Evolutionary conservation across 345 rosid genomes (phyloP).

Genomic region (Stellera chamaejasme): DNA sequence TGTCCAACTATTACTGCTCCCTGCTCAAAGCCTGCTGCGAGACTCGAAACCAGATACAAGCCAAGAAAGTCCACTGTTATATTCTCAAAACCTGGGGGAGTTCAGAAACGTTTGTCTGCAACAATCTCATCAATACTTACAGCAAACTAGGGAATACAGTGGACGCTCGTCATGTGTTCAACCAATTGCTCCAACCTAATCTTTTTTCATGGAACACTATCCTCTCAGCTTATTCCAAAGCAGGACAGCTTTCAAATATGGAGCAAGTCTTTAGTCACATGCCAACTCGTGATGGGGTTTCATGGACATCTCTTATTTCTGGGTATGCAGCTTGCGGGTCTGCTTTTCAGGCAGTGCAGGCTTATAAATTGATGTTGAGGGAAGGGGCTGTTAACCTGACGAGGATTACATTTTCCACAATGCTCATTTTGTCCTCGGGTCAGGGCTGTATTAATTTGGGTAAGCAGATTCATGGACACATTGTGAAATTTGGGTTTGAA

Average conservation of each 20-base stretch:
- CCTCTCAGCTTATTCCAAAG: constrained; percentile 65
- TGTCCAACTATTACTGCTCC: constrained; percentile 36
- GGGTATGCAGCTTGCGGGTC: constrained; percentile 49
- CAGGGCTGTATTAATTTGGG: constrained; percentile 41
- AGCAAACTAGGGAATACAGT: constrained; percentile 27
- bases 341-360: constrained; percentile 40
- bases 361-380: constrained; percentile 59
- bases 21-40: constrained; percentile 49
- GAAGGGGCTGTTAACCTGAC: constrained; percentile 41
- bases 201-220: constrained; percentile 76
- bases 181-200: constrained; percentile 48
- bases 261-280: constrained; percentile 38
- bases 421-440: constrained; percentile 55
- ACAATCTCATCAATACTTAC: constrained; percentile 42
- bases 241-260: constrained; percentile 51
- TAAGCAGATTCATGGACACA: constrained; percentile 68
- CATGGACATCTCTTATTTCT: constrained; percentile 79
- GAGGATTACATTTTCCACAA: constrained; percentile 65
- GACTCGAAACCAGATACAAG: constrained; percentile 27
- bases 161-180: constrained; percentile 69
- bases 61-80: constrained; percentile 55
- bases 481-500: constrained; percentile 58
- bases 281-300: constrained; percentile 59
- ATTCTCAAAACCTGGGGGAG: constrained; percentile 33
- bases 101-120: constrained; percentile 50